Conservation (phyloP, 2,329 filamentous ascomycete genomes). For the Botryotinia globosa region DNA sequence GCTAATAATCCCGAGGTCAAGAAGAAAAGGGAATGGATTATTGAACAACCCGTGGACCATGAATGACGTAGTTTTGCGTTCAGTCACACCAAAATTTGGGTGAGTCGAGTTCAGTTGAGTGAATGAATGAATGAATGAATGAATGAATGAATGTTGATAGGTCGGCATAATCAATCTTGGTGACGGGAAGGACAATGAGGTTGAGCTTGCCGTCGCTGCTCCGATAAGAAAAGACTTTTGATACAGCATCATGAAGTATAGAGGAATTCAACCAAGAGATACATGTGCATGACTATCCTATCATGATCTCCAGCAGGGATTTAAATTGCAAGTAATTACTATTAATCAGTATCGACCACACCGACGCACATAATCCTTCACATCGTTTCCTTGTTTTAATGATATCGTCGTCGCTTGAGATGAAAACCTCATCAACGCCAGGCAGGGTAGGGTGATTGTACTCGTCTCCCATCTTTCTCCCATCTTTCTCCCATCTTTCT, state of each 20-base stretch:
- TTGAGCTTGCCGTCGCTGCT: background rate
- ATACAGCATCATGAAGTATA: background rate
- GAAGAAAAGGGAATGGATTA: background rate
- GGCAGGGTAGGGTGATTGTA: background rate
- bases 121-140: background rate
- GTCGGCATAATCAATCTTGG: background rate
- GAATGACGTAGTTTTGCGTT: background rate
- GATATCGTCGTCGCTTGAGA: background rate
- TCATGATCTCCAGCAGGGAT: constrained; percentile 17
- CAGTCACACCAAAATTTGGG: background rate
- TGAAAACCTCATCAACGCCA: background rate
- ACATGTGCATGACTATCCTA: background rate
- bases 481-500: too few species aligned
- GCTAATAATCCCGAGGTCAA: too few species aligned
- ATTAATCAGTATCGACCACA: background rate
- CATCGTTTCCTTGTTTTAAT: background rate
- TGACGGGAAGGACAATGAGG: background rate
- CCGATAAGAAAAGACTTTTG: too few species aligned
- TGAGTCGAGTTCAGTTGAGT: too few species aligned
- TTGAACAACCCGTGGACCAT: background rate
- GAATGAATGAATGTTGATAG: background rate
- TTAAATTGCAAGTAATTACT: background rate
- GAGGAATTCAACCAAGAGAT: background rate
- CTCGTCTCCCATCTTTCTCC: background rate
- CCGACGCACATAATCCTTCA: background rate